phyloP scores from a whole-genome alignment of 805 yeast species.

The Kregervanrija pseudodelftensis region DNA sequence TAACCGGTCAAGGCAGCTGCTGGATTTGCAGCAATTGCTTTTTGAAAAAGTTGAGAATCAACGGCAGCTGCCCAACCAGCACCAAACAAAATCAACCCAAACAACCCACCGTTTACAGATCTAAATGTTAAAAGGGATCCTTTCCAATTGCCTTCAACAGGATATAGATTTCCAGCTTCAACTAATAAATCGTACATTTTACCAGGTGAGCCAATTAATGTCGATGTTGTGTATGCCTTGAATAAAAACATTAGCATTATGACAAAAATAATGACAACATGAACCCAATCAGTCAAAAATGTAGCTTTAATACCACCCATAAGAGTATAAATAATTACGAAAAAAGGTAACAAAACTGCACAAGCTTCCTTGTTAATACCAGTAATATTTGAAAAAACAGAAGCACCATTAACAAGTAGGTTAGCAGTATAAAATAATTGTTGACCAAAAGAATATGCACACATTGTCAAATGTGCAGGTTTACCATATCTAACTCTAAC shows the following conservation, averaged over 20 bases:
- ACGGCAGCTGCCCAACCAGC: conserved; percentile 31
- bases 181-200: conserved; percentile 27
- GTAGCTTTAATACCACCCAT: conserved; percentile 36
- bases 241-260: conserved; percentile 24
- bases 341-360: conserved; percentile 28
- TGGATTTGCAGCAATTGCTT: conserved; percentile 38
- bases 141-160: conserved; percentile 14
- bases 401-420: conserved; percentile 29
- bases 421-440: conserved; percentile 27
- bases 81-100: conserved; percentile 26
- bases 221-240: conserved; percentile 25
- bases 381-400: conserved; percentile 26
- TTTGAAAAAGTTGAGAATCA: conserved; percentile 28
- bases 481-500: conserved; percentile 28
- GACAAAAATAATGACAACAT: conserved; percentile 30
- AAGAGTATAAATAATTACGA: conserved; percentile 31
- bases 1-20: conserved; percentile 35
- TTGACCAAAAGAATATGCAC: conserved; percentile 22
- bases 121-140: conserved; percentile 21
- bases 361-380: conserved; percentile 30
- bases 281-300: conserved; percentile 33
- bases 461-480: conserved; percentile 22
- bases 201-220: conserved; percentile 29
- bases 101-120: conserved; percentile 23
- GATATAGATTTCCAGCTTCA: conserved; percentile 18